These are phyloP conservation scores for Zymoseptoria brevis DNA, from an alignment of 2,329 filamentous ascomycete genomes.

Conservation along the genomic window DNA sequence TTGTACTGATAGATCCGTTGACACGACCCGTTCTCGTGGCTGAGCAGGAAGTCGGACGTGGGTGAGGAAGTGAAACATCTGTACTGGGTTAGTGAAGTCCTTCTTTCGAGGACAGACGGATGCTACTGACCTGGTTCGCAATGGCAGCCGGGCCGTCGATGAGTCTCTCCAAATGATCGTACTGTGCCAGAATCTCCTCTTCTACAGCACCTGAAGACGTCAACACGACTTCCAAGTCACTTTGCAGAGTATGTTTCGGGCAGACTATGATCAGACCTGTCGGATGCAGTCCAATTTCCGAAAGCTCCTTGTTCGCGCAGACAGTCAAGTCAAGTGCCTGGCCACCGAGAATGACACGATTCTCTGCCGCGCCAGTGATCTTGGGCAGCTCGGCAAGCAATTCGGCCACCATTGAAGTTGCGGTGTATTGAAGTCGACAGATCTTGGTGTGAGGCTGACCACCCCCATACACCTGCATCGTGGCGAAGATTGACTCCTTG, in stretches of 20 bases:
- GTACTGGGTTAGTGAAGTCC: background rate
- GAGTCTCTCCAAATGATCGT: slow-evolving; percentile 74
- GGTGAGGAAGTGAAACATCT: slow-evolving; percentile 62
- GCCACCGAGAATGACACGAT: slow-evolving; percentile 21
- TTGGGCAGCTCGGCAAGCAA: slow-evolving; percentile 16
- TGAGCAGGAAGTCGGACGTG: slow-evolving; percentile 36
- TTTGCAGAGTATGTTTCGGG: slow-evolving; percentile 19
- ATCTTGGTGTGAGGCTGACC: slow-evolving; percentile 13
- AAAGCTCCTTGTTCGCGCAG: slow-evolving; percentile 10
- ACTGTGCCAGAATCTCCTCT: slow-evolving; percentile 70
- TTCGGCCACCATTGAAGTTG: slow-evolving; percentile 13
- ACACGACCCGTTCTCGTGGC: slow-evolving; percentile 48
- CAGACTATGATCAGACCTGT: slow-evolving; percentile 21
- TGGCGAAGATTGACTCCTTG: slow-evolving; percentile 9
- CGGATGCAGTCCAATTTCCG: slow-evolving; percentile 14
- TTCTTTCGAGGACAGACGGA: background rate
- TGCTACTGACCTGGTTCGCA: slow-evolving; percentile 12
- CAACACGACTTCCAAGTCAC: slow-evolving; percentile 21
- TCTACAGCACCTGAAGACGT: slow-evolving; percentile 51
- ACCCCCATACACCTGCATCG: slow-evolving; percentile 15
- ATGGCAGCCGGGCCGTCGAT: slow-evolving; percentile 59
- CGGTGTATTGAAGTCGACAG: slow-evolving; percentile 10
- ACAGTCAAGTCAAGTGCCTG: slow-evolving; percentile 13
- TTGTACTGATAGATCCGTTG: slow-evolving; percentile 44
- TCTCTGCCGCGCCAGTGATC: slow-evolving; percentile 17